These are phyloP conservation scores for Phytophthora crassamura DNA, from an alignment of 352 stramenopile genomes.

Conservation along the genomic window DNA sequence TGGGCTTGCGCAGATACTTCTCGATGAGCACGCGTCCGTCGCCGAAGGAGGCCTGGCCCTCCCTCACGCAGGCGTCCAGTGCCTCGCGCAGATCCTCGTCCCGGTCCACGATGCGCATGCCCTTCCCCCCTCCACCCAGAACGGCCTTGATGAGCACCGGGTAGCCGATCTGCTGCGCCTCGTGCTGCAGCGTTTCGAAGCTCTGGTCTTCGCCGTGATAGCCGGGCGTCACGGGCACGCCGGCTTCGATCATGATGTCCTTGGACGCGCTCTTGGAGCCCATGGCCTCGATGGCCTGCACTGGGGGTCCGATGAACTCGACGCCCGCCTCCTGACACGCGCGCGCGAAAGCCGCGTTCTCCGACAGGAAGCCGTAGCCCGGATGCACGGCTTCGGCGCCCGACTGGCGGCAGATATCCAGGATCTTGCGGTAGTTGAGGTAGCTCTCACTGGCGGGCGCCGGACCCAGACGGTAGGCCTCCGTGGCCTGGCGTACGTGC, in stretches of 20 bases:
- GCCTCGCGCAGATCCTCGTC: constrained; percentile 82
- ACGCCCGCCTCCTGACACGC: constrained; percentile 76
- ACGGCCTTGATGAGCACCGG: constrained; percentile 94
- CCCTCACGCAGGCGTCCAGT: constrained; percentile 87
- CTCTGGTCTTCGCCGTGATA: constrained; percentile 93
- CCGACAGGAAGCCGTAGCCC: constrained; percentile 92
- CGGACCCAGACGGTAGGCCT: constrained; percentile 76
- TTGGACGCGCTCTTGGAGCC: constrained; percentile 94
- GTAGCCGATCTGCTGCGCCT: constrained; percentile 91
- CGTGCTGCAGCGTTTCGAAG: constrained; percentile 71
- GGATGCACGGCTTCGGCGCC: constrained; percentile 89
- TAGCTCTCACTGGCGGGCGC: constrained; percentile 80
- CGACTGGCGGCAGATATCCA: constrained; percentile 67
- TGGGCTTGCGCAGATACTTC: constrained; percentile 89
- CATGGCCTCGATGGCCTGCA: constrained; percentile 91
- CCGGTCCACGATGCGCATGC: constrained; percentile 92
- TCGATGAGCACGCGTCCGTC: constrained; percentile 93
- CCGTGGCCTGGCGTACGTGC: constrained; percentile 76
- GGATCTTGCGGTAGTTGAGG: constrained; percentile 78
- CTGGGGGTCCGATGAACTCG: constrained; percentile 91
- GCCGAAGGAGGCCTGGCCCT: constrained; percentile 90
- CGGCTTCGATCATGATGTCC: constrained; percentile 90
- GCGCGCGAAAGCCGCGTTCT: constrained; percentile 84
- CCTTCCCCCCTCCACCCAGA: constrained; percentile 91
- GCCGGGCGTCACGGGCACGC: constrained; percentile 88